Evolutionary conservation across 345 rosid genomes (phyloP).

Genomic region (Dovyalis caffra): DNA sequence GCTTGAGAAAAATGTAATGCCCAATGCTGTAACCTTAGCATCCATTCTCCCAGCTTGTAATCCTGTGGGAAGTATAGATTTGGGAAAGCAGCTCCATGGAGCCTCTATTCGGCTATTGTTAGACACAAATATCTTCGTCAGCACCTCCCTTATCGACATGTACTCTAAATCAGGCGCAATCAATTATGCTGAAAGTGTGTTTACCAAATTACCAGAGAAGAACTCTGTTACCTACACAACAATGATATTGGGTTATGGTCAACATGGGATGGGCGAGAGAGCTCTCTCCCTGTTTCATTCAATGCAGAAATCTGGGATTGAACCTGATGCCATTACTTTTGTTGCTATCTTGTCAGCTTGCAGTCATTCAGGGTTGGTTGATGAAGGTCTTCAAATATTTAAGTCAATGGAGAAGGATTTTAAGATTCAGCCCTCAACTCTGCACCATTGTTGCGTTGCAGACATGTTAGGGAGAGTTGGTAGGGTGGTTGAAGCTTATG

Average conservation of each 20-base stretch:
- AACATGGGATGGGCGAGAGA: conserved; percentile 74
- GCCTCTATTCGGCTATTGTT: conserved; percentile 58
- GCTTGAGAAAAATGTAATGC: conserved; percentile 56
- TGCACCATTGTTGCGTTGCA: conserved; percentile 76
- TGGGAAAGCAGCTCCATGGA: conserved; percentile 81
- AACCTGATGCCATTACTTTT: conserved; percentile 72
- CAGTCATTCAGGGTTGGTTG: conserved; percentile 71
- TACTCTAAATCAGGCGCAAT: conserved; percentile 80
- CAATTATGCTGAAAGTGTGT: conserved; percentile 56
- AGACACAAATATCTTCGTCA: conserved; percentile 69
- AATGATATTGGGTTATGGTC: conserved; percentile 84
- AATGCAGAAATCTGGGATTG: conserved; percentile 46
- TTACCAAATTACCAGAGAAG: conserved; percentile 46
- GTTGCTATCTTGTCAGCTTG: conserved; percentile 84
- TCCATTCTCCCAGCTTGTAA: conserved; percentile 79
- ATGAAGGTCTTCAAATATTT: conserved; percentile 72
- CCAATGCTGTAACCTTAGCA: conserved; percentile 73
- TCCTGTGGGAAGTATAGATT: conserved; percentile 53
- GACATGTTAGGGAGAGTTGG: conserved; percentile 93
- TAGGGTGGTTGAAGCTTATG: conserved; percentile 70
- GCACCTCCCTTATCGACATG: conserved; percentile 78
- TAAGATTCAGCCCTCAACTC: conserved; percentile 57
- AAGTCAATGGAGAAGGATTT: conserved; percentile 55
- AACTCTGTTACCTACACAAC: conserved; percentile 77
- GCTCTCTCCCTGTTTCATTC: conserved; percentile 75